phyloP scores from a whole-genome alignment of 257 asterid species.

The Coffea eugenioides region DNA sequence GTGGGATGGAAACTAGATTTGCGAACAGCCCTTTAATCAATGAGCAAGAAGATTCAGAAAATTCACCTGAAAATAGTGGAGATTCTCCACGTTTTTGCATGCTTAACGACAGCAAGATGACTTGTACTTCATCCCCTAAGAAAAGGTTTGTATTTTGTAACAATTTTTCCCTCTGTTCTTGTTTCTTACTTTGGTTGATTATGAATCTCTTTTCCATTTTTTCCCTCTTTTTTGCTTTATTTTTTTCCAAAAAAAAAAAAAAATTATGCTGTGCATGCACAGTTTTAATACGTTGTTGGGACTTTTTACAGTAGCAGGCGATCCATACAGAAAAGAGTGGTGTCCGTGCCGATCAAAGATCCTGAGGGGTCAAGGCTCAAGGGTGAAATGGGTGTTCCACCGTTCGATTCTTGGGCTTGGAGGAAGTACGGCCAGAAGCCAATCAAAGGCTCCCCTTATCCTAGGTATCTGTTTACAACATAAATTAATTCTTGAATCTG shows the following conservation, averaged over 20 bases:
- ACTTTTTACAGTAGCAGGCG: constrained; percentile 58
- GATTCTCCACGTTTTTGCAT: constrained; percentile 65
- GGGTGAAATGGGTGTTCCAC: constrained; percentile 84
- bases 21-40: constrained; percentile 23
- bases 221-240: no score
- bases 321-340: constrained; percentile 66
- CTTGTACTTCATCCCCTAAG: constrained; percentile 58
- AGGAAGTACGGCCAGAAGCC: constrained; percentile 96
- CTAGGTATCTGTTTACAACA: constrained; percentile 48
- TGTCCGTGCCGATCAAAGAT: constrained; percentile 74
- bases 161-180: no score
- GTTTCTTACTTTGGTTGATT: background rate
- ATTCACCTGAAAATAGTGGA: constrained; percentile 69
- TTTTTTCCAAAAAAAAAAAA: no score
- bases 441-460: constrained; percentile 94
- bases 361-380: constrained; percentile 64
- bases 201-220: background rate
- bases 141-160: constrained; percentile 43
- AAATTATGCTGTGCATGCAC: constrained; percentile 30
- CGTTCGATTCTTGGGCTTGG: constrained; percentile 99
- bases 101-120: constrained; percentile 45
- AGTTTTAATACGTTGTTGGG: constrained; percentile 10
- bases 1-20: constrained; percentile 42
- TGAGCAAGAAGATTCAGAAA: constrained; percentile 60
- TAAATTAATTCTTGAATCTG: background rate